These are phyloP conservation scores for Arthrobotrys pseudoclavata DNA, from an alignment of 2,329 filamentous ascomycete species.

Conservation along the genomic window DNA sequence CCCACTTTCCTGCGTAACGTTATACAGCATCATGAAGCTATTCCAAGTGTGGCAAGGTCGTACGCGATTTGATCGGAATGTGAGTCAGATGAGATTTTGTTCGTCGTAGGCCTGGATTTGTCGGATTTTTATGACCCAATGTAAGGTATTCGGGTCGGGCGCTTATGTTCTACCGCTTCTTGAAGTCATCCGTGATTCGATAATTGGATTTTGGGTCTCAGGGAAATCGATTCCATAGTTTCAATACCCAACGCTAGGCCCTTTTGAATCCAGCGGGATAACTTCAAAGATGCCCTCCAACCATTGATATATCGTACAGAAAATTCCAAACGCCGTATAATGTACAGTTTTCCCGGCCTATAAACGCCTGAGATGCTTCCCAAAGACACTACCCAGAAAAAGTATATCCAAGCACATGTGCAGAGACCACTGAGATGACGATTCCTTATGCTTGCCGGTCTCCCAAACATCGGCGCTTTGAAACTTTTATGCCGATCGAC, in stretches of 20 bases:
- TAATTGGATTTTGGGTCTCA: too few species aligned
- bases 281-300: background rate
- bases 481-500: too few species aligned
- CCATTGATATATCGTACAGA: background rate
- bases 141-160: background rate
- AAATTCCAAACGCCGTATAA: constrained; percentile 5
- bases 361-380: background rate
- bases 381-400: background rate
- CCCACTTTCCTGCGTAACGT: constrained; percentile 31
- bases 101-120: background rate
- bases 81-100: constrained; percentile 5
- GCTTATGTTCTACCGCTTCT: constrained; percentile 8
- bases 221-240: too few species aligned
- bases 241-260: too few species aligned
- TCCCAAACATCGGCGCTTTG: too few species aligned
- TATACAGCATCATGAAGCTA: constrained; percentile 9
- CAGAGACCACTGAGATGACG: too few species aligned
- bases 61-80: background rate
- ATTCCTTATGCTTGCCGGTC: too few species aligned
- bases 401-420: background rate
- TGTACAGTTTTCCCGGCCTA: background rate
- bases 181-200: background rate
- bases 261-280: background rate
- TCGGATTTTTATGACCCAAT: too few species aligned
- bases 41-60: background rate